Base-by-base conservation (phyloP, 1,284 basidiomycete genomes). In the Ustilago nuda region DNA sequence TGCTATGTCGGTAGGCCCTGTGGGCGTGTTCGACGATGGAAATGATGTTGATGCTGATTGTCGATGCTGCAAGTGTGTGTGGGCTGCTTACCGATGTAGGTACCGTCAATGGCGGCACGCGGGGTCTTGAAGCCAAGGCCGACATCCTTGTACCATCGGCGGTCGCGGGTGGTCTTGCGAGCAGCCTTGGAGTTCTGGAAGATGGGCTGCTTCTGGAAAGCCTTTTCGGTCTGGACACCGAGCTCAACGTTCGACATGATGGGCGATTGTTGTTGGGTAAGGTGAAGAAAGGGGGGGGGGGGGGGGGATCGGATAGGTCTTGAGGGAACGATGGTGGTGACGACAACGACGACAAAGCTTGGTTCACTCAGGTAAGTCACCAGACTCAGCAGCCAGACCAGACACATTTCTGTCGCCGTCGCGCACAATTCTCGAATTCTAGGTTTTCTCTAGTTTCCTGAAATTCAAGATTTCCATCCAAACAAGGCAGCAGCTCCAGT, bases 181-280 rank as follows among this genome's bases (percentile, higher is more conserved):
- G 92, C 92, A 83, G 90, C 89, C 91, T 99, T 99, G 87, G 94
- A 90, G 89, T 97, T 97, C 89, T 97, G 94, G 92, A 99, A 99
- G 87, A 99, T 91, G 86, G 92, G 91, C 88, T 99, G 96, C 90
- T 98, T 83, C 88, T 99, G 96, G 90, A 98, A 83, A 65, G 83
- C 83, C 78, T 82, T 80, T 79, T 84, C 82, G 70, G 81, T 81
- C 76, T 84, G 82, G 60, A 84, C 82, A 79, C 81, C 80, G 72
- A 84, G 82, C 76, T 84, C 82, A 58, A 82, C 74, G 81, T 81
- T 82, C 27, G 84, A 83, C 84, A 83, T 83, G 61, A 61, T 80
- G 78, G 64, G 66, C 72, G 66, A 81, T 56, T 66, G 48, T 50
- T 50, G 48, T 27, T 27, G 48, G 23, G 19, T 72, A 64, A 58